Base-by-base conservation (phyloP, 495 filamentous ascomycete genomes). In the Thermochaetoides thermophila region DNA sequence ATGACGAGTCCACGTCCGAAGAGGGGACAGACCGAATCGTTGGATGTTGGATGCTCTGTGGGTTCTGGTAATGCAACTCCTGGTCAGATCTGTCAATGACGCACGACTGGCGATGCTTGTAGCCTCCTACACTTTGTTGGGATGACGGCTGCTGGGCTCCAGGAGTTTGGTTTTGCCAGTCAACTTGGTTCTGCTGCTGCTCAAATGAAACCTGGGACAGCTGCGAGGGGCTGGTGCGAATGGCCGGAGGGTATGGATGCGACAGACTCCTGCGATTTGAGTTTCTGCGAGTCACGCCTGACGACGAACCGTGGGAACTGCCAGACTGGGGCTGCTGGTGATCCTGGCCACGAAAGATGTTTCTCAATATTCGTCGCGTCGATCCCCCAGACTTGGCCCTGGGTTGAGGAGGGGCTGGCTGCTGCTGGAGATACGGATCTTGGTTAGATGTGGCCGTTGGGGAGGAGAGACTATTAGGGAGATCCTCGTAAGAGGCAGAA, bases 231-330 rank as follows among this genome's bases (percentile, higher is more conserved):
- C 53, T 26, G 21, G 37, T 34, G 27, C 31, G 37, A 8, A 39
- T 24, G 27, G 30, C 11, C 1, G 37, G 37, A 4, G 36, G 36
- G 5, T 34, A 39, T 9, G 49, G 51, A 29, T 53, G 56, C 15
- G 52, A 46, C 26, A 56, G 52, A 44, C 63, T 65, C 30, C 60
- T 47, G 30, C 64, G 50, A 44, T 65, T 67, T 10, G 68, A 70
- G 10, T 60, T 57, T 37, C 63, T 51, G 36, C 66, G 65, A 31
- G 42, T 52, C 9, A 65, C 29, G 11, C 57, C 57, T 7, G 46
- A 33, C 17, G 48, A 40, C 48, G 55, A 61, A 42, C 58, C 58
- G 54, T 63, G 59, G 9, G 57, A 48, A 31, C 39, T 42, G 14
- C 45, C 39, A 13, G 30, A 37, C 10, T 26, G 4, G 15, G 29